Evolutionary conservation across 805 yeast genomes (phyloP).

Genomic region (Metschnikowia peoriensis): DNA sequence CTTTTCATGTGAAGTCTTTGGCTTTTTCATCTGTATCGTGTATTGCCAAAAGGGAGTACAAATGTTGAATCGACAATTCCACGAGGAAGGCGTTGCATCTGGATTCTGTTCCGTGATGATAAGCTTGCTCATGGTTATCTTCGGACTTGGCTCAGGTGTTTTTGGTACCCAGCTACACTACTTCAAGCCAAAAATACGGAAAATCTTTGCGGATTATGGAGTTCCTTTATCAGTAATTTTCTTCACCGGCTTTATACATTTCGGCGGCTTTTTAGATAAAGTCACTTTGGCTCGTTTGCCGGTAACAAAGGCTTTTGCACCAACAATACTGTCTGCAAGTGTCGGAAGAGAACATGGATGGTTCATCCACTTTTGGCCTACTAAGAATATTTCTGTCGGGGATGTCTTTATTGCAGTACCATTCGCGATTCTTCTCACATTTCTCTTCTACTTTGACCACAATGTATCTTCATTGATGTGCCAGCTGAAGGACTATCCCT

Average conservation of each 20-base stretch:
- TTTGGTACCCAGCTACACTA: conserved; percentile 64
- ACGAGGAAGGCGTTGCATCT: conserved; percentile 31
- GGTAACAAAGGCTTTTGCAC: conserved; percentile 67
- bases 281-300: conserved; percentile 65
- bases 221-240: conserved; percentile 81
- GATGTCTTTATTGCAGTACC: conserved; percentile 89
- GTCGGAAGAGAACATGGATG: conserved; percentile 55
- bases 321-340: conserved; percentile 47
- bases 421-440: conserved; percentile 81
- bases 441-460: conserved; percentile 90
- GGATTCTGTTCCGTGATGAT: conserved; percentile 78
- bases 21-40: conserved; percentile 82
- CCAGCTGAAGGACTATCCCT: conserved; percentile 76
- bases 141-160: conserved; percentile 62
- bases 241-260: conserved; percentile 90
- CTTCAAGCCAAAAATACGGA: conserved; percentile 58
- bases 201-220: conserved; percentile 80
- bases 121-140: conserved; percentile 70
- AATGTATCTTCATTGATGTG: conserved; percentile 93
- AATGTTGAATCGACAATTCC: conserved; percentile 70
- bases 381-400: conserved; percentile 54
- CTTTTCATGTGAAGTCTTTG: conserved; percentile 91
- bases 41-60: conserved; percentile 91
- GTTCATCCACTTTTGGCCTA: conserved; percentile 76
- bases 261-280: conserved; percentile 70